Evolutionary conservation across 768 basidiomycete species (phyloP).

Genomic region (Ramaria sp.): DNA sequence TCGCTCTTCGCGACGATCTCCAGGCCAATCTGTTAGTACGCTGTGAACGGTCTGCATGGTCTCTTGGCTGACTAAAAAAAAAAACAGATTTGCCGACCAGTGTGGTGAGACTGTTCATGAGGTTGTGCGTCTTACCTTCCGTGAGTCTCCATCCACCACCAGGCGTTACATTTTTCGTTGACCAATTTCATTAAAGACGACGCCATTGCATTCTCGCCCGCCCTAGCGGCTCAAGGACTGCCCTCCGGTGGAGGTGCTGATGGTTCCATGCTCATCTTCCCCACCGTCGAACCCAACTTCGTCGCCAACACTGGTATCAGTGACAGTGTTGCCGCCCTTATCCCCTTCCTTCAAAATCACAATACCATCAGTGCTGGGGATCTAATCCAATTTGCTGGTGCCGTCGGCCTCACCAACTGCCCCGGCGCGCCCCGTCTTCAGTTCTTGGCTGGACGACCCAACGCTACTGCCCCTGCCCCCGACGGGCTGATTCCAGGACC

Average conservation of each 20-base stretch:
- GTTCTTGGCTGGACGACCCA: slow-evolving; percentile 11
- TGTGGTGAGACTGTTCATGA: slow-evolving; percentile 23
- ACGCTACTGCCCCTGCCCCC: slow-evolving; percentile 12
- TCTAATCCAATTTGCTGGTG: slow-evolving; percentile 16
- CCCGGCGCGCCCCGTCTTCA: slow-evolving; percentile 17
- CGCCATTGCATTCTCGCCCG: slow-evolving; percentile 1
- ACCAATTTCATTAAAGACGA: not conserved
- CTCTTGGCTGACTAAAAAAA: not conserved
- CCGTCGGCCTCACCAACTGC: slow-evolving; percentile 15
- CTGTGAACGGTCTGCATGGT: not conserved
- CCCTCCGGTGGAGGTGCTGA: slow-evolving; percentile 17
- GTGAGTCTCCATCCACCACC: not conserved
- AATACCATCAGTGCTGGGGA: slow-evolving; percentile 12
- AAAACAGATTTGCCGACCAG: slow-evolving; percentile 13
- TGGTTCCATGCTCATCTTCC: slow-evolving; percentile 17
- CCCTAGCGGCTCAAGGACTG: not conserved
- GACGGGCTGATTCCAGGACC: slow-evolving; percentile 14
- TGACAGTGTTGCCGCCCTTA: slow-evolving; percentile 16
- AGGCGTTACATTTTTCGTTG: not conserved
- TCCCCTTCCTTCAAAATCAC: slow-evolving; percentile 13
- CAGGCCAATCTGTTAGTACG: slow-evolving; percentile 5
- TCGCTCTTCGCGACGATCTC: slow-evolving; percentile 8
- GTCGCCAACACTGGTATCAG: slow-evolving; percentile 17
- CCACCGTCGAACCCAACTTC: slow-evolving; percentile 16
- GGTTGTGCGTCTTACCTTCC: slow-evolving; percentile 19